Base-by-base conservation (phyloP, 2,329 filamentous ascomycete genomes). In the Cercospora canescens region DNA sequence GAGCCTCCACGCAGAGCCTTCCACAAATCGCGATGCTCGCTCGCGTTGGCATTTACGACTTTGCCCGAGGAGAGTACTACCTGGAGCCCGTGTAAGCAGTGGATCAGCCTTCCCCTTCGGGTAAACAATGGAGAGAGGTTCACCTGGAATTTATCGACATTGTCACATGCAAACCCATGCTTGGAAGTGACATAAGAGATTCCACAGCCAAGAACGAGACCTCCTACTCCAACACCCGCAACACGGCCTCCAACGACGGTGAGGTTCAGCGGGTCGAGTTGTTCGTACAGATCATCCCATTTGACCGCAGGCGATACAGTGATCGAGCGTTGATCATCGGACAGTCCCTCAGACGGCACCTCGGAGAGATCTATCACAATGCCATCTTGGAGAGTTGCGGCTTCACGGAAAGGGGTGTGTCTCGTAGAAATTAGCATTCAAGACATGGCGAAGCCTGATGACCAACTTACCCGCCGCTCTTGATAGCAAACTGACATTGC, bases 171-270 rank as follows among this genome's bases (percentile, higher is more conserved):
- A 3, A 45, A 45, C 12, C 41, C 28, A 16, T 54, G 50, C 50
- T 54, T 28, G 50, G 24, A 54, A 16, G 16, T 54, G 4, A 54
- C 28, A 54, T 32, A 54, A 16, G 28, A 54, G n/a, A 37, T 58
- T 2, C 28, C 55, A 35, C 55, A 26, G 12, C 55, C 55, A 1
- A 72, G 64, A 9, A 64, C 70, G 5, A 75, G 58, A n/a, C 74
- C 74, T 6, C 71, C 73, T 21, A 75, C 73, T n/a, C 74, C 75
- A 28, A 76, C 69, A 16, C 52, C 54, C 9, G 66, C 66, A 16
- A 67, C 62, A 28, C 71, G 63, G 14, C 70, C 72, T 26, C 72
- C 72, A 12, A 64, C 50, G 11, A 70, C 69, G 4, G 61, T 52
- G 7, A 74, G 32, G 14, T 66, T 62, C 35, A 45, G 34, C 12